phyloP scores from a whole-genome alignment of 2,329 filamentous ascomycete species.

The Monosporascus sp. region DNA sequence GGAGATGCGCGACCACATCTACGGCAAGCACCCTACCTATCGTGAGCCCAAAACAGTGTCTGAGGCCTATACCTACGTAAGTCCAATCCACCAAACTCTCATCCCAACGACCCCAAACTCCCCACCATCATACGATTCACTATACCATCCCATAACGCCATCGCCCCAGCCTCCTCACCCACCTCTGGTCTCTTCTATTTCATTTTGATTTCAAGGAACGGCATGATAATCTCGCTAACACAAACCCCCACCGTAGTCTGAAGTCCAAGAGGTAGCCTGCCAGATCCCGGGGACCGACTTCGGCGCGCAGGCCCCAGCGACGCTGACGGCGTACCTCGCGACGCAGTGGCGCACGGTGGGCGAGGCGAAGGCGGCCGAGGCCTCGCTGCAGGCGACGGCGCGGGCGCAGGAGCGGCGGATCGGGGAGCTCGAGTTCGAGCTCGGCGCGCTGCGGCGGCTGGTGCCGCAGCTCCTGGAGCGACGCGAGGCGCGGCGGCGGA shows the following conservation, averaged over 20 bases:
- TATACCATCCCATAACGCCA: too few species aligned
- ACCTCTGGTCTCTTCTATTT: neutral
- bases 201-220: too few species aligned
- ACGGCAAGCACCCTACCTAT: conserved; percentile 3
- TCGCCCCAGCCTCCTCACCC: neutral
- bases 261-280: conserved; percentile 9
- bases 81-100: neutral
- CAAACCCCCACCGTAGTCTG: conserved; percentile 9
- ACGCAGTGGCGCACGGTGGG: conserved; percentile 7
- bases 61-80: conserved; percentile 15
- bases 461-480: neutral
- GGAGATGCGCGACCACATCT: conserved; percentile 14
- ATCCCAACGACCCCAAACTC: too few species aligned
- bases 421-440: conserved; percentile 1
- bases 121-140: too few species aligned
- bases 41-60: neutral
- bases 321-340: conserved; percentile 1
- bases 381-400: conserved; percentile 1
- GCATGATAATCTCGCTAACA: neutral
- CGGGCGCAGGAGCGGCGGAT: conserved; percentile 7
- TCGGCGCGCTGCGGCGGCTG: neutral
- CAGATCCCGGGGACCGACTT: conserved; percentile 1
- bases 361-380: conserved; percentile 1
- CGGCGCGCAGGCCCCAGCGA: neutral
- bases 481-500: neutral